Percentiles rank a stretch among this genome's conserved stretches.
Evolutionary conservation across 768 basidiomycete genomes (phyloP).

Genomic region (Amanita jacksonii): DNA sequence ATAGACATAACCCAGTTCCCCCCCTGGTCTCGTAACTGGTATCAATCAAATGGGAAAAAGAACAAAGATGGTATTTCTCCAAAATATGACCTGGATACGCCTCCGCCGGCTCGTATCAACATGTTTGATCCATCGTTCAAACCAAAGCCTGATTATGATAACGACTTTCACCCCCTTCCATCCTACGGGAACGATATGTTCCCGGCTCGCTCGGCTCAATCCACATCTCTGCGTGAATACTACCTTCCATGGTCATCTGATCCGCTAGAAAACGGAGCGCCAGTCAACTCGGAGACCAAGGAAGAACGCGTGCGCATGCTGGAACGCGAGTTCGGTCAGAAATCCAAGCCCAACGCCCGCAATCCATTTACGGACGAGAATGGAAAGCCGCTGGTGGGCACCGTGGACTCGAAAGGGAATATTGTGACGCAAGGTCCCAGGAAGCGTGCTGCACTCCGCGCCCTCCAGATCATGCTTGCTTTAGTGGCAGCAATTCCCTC

Average conservation of each 20-base stretch:
- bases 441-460: slow-evolving; percentile 41
- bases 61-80: slow-evolving; percentile 12
- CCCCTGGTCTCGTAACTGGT: slow-evolving; percentile 56
- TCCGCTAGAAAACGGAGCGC: slow-evolving; percentile 31
- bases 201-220: neutral
- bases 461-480: slow-evolving; percentile 40
- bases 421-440: slow-evolving; percentile 56
- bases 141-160: slow-evolving; percentile 20
- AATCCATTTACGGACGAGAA: slow-evolving; percentile 31
- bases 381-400: slow-evolving; percentile 45
- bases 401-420: slow-evolving; percentile 45
- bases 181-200: slow-evolving; percentile 8
- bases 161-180: slow-evolving; percentile 17
- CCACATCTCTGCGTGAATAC: slow-evolving; percentile 9
- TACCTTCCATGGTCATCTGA: slow-evolving; percentile 42
- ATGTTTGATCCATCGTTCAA: slow-evolving; percentile 24
- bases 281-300: slow-evolving; percentile 42
- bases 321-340: slow-evolving; percentile 54
- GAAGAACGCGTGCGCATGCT: slow-evolving; percentile 66
- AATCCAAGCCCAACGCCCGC: slow-evolving; percentile 17
- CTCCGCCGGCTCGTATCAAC: slow-evolving; percentile 11
- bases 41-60: slow-evolving; percentile 21
- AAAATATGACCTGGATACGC: slow-evolving; percentile 18
- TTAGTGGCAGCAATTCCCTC: slow-evolving; percentile 42
- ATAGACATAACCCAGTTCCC: slow-evolving; percentile 58